Evolutionary conservation across 2,329 filamentous ascomycete species (phyloP), one percentile per base, ranked within the genome.

Genomic region (Pseudogymnoascus sp.): DNA sequence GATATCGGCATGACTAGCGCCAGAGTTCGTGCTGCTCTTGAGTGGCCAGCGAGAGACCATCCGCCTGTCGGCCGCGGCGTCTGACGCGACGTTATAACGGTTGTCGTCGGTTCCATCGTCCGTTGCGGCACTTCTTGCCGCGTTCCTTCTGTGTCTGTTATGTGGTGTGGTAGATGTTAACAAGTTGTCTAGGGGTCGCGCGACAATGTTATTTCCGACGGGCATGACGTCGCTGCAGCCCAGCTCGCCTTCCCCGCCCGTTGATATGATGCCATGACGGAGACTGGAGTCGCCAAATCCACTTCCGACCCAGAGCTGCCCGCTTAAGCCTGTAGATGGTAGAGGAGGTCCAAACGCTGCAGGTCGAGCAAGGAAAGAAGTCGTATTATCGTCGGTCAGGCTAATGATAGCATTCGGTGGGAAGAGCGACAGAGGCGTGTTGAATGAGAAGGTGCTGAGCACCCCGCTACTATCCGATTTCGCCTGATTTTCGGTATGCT

Each of bases 311-410:
- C 93, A 98, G 61, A 99, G 79, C 73, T 93, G 89, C 14, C 92
- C 93, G 72, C 90, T 96, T 67, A 98, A 77, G 26, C 95, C 93
- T 64, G 84, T 85, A 11, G 80, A 75, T 0, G 90, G 90, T 40
- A 99, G 78, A 40, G 84, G 78, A 4, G 95, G 91, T 0, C 95
- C 95, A 77, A 98, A 99, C 40, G 91, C 93, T 61, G 95, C 95
- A 65, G 95, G 95, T 59, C 95, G 84, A 46, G 95, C 93, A 62
- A 96, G 82, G 78, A 99, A 99, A 69, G 96, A 96, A 11, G 95
- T 99, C 69, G 91, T 96, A 76, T 99, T 99, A 77, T 99, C 95
- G 76, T 98, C 92, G 72, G 93, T 96, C 66, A 99, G 83, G 75
- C 91, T 96, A 74, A 99, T 97, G 71, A 96, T 90, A 59, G 95